Evolutionary conservation across 805 yeast species (phyloP).

Genomic region (Candida ulmi): DNA sequence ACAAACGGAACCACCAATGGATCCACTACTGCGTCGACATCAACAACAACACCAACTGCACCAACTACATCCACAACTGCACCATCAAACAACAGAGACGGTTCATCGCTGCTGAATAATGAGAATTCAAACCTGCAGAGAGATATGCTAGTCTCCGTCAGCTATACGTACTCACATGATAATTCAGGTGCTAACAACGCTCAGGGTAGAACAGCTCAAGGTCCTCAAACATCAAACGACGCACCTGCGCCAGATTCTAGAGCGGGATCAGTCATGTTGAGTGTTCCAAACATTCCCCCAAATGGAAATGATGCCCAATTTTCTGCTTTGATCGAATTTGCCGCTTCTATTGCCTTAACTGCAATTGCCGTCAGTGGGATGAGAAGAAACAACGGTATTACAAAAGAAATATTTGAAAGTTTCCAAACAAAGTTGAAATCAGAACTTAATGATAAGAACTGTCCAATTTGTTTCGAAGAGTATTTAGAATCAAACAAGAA

Average conservation of each 20-base stretch:
- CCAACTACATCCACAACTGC: slow-evolving; percentile 1
- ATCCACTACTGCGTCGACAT: too few relatives aligned
- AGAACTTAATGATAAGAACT: slow-evolving; percentile 32
- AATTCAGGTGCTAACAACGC: neutral
- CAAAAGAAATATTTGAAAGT: slow-evolving; percentile 45
- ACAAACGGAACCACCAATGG: too few relatives aligned
- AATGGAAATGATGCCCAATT: slow-evolving; percentile 52
- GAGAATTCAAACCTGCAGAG: slow-evolving; percentile 11
- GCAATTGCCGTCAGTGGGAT: slow-evolving; percentile 46
- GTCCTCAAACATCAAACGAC: neutral
- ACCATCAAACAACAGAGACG: slow-evolving; percentile 1
- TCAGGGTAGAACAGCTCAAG: neutral
- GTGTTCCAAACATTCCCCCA: slow-evolving; percentile 60
- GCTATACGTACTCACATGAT: slow-evolving; percentile 26
- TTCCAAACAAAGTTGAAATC: slow-evolving; percentile 34
- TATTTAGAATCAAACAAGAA: slow-evolving; percentile 24
- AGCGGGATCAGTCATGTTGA: slow-evolving; percentile 55
- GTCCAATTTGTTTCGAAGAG: slow-evolving; percentile 64
- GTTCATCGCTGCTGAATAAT: too few relatives aligned
- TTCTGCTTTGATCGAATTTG: slow-evolving; percentile 56
- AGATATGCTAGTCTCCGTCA: slow-evolving; percentile 35
- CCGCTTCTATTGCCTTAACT: slow-evolving; percentile 64
- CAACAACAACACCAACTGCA: too few relatives aligned
- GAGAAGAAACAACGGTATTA: slow-evolving; percentile 45
- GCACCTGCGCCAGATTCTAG: too few relatives aligned